Evolutionary conservation across 192 early-diverging fungal species (phyloP), one percentile per base, ranked within the genome.

Genomic region (Linnemannia exigua): DNA sequence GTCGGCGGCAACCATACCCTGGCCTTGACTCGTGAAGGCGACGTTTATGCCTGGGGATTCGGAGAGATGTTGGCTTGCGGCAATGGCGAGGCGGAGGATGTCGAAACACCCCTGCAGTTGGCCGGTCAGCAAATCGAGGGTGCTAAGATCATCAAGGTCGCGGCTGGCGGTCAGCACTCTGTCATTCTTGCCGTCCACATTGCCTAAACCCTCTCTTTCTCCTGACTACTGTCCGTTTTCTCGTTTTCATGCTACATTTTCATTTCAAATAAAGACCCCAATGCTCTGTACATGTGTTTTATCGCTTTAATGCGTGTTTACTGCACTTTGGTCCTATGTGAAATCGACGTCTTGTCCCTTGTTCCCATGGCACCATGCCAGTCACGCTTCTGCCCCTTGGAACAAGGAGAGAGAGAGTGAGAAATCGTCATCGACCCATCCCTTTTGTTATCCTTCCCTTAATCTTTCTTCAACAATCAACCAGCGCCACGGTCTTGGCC

Each of bases 11-110:
- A 93, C 80, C 92, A 93, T 77, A 93, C 89, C 52, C 70, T 93
- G 22, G 93, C 91, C 16, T 70, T 94, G 48, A 90, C 91, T 3
- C 50, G 76, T 48, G 91, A 92, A 46, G 93, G 93, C 63, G 81
- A 90, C 12, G 90, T 95, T 20, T 97, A 95, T 79, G 87, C 94
- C 15, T 99, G 98, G 97, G 98, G 98, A 33, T 98, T 94, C 81
- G 96, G 96, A 54, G 95, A 96, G 72, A 94, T 93, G 89, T 92
- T 94, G 9, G 95, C 95, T 80, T 92, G 97, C 47, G 95, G 95
- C 33, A 98, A 96, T 75, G 95, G 92, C 46, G 91, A 91, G 63
- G 95, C 93, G 70, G 92, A 92, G 63, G 97, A 98, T 82, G 94
- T 94, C 14, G 80, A 88, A 44, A 86, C 76, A 69, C 95, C 95